Base-by-base conservation (phyloP, 2,329 filamentous ascomycete species). In the Chaetomium strumarium region DNA sequence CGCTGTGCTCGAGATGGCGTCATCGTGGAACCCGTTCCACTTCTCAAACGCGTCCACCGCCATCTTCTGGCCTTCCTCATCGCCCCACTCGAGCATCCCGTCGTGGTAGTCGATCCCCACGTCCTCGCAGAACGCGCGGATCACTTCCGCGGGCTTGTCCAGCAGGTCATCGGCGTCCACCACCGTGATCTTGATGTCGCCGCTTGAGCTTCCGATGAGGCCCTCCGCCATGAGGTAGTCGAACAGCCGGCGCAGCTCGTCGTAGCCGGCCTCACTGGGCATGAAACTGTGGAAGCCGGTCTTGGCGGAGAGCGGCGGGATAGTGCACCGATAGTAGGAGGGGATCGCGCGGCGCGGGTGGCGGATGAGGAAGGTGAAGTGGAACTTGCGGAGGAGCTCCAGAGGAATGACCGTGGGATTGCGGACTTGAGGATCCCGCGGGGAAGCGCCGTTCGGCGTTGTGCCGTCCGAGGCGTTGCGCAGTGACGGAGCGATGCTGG, bases 21-120 rank as follows among this genome's bases (percentile, higher is more conserved):
- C 93, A 61, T 97, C 88, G 68, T 97, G 93, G 73, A 95, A 97
- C 11, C 93, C 93, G 61, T 84, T 87, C 93, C 93, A 97, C 75
- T 99, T 97, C 72, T 91, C 90, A 72, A 97, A 97, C 16, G 84
- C 84, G 58, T 82, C 77, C 60, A 79, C 76, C 3, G 91, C 92
- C 56, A 80, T 74, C 47, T 72, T 62, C 61, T 90, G 83, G 62
- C 86, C 84, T 58, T 87, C 83, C 29, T 85, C 83, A 57, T 87
- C 81, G 91, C 91, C 81, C 93, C 93, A 97, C 53, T 79, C 76
- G 57, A 99, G 76, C 91, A 97, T 96, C 13, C 80, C 75, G 0
- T 83, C 80, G 41, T 74, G 74, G 69, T 86, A 99, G 14, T 87
- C 79, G 55, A 96, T 77, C 24, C 86, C 90, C 13, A 90, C 88